phyloP scores from a whole-genome alignment of 2,329 filamentous ascomycete species.

The Penicillium sp. region DNA sequence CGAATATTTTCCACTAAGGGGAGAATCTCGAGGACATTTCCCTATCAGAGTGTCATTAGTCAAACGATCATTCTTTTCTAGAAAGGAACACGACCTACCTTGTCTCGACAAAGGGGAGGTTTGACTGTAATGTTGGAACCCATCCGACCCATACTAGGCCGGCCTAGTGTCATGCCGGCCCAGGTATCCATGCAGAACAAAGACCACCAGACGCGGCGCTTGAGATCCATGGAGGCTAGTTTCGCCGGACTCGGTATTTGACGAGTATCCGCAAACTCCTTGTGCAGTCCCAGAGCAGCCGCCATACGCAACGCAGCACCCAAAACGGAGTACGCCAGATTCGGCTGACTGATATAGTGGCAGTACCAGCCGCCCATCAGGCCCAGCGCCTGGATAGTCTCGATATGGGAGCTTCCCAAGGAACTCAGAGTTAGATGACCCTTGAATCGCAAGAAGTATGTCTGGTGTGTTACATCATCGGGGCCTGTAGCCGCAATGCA shows the following conservation, averaged over 20 bases:
- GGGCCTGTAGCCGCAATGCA: constrained; percentile 66
- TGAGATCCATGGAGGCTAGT: constrained; percentile 58
- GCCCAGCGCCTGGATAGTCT: constrained; percentile 69
- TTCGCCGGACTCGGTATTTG: constrained; percentile 46
- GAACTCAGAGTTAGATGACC: constrained; percentile 66
- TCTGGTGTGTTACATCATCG: constrained; percentile 65
- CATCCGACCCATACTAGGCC: constrained; percentile 68
- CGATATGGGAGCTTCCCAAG: constrained; percentile 69
- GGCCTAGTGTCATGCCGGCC: constrained; percentile 69
- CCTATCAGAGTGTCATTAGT: constrained; percentile 34
- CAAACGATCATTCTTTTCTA: constrained; percentile 28
- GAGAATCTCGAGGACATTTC: constrained; percentile 64
- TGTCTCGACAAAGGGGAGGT: constrained; percentile 55
- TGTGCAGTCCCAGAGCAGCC: constrained; percentile 69
- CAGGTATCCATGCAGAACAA: constrained; percentile 73
- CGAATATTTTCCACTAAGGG: constrained; percentile 74
- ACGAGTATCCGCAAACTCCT: constrained; percentile 56
- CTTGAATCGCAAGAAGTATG: constrained; percentile 68
- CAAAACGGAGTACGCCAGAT: constrained; percentile 72
- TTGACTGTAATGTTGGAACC: constrained; percentile 67
- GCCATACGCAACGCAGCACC: constrained; percentile 72
- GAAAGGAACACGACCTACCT: constrained; percentile 29
- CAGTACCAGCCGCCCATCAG: constrained; percentile 75
- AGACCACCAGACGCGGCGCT: constrained; percentile 72
- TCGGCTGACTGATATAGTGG: constrained; percentile 74